Conservation (phyloP, 257 asterid species). For the Jacaranda mimosifolia region DNA sequence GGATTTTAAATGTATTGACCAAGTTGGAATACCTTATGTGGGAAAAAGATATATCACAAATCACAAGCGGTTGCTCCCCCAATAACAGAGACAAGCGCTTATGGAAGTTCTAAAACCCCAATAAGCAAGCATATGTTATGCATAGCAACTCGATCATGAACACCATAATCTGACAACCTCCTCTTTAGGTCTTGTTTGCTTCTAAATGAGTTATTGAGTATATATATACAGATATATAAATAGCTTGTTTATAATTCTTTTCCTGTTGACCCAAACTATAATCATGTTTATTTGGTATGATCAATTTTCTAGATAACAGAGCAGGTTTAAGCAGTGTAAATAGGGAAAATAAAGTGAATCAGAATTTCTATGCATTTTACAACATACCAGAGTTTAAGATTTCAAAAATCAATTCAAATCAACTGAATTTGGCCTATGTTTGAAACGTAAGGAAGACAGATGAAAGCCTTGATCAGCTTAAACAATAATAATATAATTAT, state of each 20-base stretch:
- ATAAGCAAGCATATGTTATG: not conserved
- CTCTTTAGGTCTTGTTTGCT: not conserved
- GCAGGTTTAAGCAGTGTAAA: not conserved
- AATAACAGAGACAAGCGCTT: not conserved
- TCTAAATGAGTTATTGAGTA: not conserved
- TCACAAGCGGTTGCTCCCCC: not conserved
- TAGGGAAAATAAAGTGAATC: not conserved
- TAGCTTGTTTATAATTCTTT: too few relatives aligned
- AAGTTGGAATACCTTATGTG: not conserved
- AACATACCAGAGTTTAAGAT: not conserved
- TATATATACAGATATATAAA: too few relatives aligned
- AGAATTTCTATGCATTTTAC: not conserved
- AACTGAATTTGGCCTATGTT: not conserved
- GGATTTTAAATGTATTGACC: not conserved
- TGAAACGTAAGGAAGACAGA: not conserved
- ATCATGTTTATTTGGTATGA: too few relatives aligned
- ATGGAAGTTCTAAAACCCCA: not conserved
- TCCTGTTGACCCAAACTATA: too few relatives aligned
- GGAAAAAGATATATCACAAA: not conserved
- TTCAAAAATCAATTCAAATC: not conserved
- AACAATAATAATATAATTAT: not conserved
- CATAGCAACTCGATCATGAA: not conserved
- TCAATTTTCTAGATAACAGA: not conserved
- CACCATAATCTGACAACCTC: not conserved
- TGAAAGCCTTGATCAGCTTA: not conserved